These are phyloP conservation scores for Starmerella khaoyaiensis DNA, from an alignment of 805 yeast species.

Conservation along the genomic window DNA sequence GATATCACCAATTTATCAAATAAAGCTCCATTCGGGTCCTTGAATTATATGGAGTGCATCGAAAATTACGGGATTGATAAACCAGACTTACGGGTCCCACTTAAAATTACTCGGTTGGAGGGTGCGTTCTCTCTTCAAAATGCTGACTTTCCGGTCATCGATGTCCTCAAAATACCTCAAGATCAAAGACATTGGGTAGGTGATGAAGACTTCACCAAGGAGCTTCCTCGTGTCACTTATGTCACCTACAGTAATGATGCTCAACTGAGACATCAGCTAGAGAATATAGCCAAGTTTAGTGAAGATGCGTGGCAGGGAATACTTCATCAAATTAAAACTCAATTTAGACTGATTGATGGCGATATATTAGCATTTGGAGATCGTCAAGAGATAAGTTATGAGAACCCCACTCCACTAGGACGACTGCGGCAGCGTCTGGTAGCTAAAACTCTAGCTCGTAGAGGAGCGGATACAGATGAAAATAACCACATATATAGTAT, in stretches of 20 bases:
- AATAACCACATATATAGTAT: conserved; percentile 18
- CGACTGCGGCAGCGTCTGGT: conserved; percentile 54
- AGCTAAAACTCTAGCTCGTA: no score
- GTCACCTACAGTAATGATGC: conserved; percentile 5
- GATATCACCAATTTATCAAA: conserved; percentile 4
- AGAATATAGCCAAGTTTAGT: conserved; percentile 3
- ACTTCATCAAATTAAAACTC: not conserved
- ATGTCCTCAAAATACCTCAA: conserved; percentile 32
- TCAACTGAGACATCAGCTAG: conserved; percentile 5
- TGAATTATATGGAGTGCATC: conserved; percentile 60
- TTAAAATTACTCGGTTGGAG: conserved; percentile 40
- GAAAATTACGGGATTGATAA: conserved; percentile 77
- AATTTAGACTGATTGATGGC: conserved; percentile 37
- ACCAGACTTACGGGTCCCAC: conserved; percentile 60
- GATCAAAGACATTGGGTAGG: no score
- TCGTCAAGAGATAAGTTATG: conserved; percentile 58
- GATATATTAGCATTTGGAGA: conserved; percentile 70
- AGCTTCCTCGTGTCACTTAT: conserved; percentile 3
- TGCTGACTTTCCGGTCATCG: conserved; percentile 49
- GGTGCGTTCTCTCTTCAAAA: conserved; percentile 27
- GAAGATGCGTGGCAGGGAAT: conserved; percentile 13
- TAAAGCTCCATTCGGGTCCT: conserved; percentile 8
- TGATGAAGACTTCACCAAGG: not conserved
- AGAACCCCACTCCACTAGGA: conserved; percentile 93
- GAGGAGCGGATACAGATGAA: conserved; percentile 25